phyloP scores from a whole-genome alignment of 2,329 filamentous ascomycete genomes.

The Ophiostoma perfectum region DNA sequence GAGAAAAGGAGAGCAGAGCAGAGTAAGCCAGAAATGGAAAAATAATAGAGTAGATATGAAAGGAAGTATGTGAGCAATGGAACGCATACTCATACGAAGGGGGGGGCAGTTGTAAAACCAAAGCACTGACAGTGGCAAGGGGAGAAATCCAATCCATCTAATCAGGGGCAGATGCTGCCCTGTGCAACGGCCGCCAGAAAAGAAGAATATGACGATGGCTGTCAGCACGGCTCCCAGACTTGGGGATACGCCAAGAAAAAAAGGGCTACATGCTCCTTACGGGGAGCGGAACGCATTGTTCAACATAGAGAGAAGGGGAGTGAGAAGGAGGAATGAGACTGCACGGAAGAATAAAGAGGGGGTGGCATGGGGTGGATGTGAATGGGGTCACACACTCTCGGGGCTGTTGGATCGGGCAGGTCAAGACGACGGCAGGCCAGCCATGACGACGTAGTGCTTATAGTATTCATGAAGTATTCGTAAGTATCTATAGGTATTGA shows the following conservation, averaged over 20 bases:
- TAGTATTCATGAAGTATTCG: not conserved
- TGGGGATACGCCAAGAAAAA: not conserved
- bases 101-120: not conserved
- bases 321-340: not conserved
- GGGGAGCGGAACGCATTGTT: not conserved
- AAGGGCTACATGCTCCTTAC: conserved; percentile 4
- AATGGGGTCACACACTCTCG: not conserved
- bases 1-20: not conserved
- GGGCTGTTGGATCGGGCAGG: not conserved
- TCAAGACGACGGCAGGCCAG: not conserved
- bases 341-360: not conserved
- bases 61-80: not conserved
- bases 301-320: not conserved
- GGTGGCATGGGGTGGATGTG: not conserved
- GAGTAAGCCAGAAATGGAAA: not conserved
- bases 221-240: not conserved
- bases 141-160: not conserved
- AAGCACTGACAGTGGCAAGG: not conserved
- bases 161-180: not conserved
- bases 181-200: not conserved
- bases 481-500: not conserved
- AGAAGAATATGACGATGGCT: conserved; percentile 1
- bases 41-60: not conserved
- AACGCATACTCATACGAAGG: not conserved
- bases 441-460: conserved; percentile 3